phyloP scores from a whole-genome alignment of 2,329 filamentous ascomycete species.

The Diplodia corticola region DNA sequence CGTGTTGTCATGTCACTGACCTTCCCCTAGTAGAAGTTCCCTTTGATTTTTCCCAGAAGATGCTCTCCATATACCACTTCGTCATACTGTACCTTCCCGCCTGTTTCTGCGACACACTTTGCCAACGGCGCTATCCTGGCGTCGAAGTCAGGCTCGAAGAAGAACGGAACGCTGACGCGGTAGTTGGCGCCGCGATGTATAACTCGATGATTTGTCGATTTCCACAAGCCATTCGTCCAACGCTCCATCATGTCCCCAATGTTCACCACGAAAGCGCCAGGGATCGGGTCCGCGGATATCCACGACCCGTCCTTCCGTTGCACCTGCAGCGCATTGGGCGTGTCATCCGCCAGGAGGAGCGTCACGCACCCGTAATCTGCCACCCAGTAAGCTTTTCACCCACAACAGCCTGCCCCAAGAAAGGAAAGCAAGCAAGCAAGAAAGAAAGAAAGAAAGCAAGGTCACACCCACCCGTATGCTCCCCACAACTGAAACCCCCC shows the following conservation, averaged over 20 bases:
- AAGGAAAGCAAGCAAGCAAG: background rate
- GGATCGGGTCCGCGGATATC: constrained; percentile 48
- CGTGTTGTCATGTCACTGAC: background rate
- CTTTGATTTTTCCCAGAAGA: constrained; percentile 44
- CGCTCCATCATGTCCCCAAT: constrained; percentile 53
- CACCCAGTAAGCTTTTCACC: background rate
- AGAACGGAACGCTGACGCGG: constrained; percentile 50
- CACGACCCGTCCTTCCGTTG: constrained; percentile 34
- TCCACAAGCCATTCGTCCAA: constrained; percentile 48
- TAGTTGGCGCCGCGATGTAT: constrained; percentile 44
- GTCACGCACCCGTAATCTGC: constrained; percentile 52
- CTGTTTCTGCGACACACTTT: constrained; percentile 40
- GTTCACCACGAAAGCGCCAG: constrained; percentile 51
- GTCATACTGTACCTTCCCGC: constrained; percentile 33
- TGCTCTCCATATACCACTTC: constrained; percentile 46
- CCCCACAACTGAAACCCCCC: constrained; percentile 44
- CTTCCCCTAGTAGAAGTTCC: constrained; percentile 39
- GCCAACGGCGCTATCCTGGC: constrained; percentile 41
- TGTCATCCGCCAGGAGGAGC: constrained; percentile 48
- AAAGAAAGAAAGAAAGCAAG: no score
- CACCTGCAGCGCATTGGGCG: constrained; percentile 36
- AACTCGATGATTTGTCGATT: constrained; percentile 48
- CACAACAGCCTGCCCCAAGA: background rate
- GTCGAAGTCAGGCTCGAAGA: constrained; percentile 50
- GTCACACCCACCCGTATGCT: constrained; percentile 30